Evolutionary conservation across 805 yeast species (phyloP).

Genomic region (Candida argentea): DNA sequence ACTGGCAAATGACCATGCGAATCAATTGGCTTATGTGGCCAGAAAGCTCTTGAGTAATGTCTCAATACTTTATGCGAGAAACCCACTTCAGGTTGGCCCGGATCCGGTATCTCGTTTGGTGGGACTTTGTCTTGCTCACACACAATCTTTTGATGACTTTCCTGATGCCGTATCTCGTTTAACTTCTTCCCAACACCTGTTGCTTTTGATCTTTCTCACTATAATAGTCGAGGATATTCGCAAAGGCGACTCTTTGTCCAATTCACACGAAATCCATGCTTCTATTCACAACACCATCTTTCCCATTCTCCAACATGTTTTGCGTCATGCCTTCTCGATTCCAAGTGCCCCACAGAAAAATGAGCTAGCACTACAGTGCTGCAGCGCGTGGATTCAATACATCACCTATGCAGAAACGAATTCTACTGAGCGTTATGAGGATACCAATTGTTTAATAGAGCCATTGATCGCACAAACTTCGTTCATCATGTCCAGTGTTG

Average conservation of each 20-base stretch:
- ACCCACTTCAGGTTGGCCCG: conserved; percentile 24
- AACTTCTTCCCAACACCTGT: conserved; percentile 6
- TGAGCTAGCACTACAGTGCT: conserved; percentile 14
- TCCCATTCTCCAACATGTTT: conserved; percentile 10
- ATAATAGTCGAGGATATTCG: conserved; percentile 43
- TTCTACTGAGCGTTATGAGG: conserved; percentile 21
- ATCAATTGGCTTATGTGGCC: conserved; percentile 32
- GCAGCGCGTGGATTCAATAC: conserved; percentile 29
- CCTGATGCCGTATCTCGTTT: conserved; percentile 1
- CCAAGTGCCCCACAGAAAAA: conserved; percentile 2
- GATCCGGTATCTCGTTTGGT: conserved; percentile 5
- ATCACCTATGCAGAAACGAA: conserved; percentile 24
- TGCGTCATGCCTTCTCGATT: conserved; percentile 4
- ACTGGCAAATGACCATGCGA: conserved; percentile 2
- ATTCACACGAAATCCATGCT: conserved; percentile 22
- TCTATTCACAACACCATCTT: conserved; percentile 26
- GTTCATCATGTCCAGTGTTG: neutral
- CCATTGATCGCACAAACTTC: neutral
- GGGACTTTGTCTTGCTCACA: conserved; percentile 2
- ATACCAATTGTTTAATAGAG: conserved; percentile 12
- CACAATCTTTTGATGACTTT: no score
- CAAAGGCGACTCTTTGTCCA: conserved; percentile 18
- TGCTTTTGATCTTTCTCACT: conserved; percentile 27
- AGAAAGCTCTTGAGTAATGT: conserved; percentile 50
- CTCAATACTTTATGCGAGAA: conserved; percentile 35